A percentile compares a stretch with the other conserved stretches of the same genome.
These are phyloP conservation scores for Gastrodia elata DNA, from an alignment of 106 monocot species.

Conservation along the genomic window DNA sequence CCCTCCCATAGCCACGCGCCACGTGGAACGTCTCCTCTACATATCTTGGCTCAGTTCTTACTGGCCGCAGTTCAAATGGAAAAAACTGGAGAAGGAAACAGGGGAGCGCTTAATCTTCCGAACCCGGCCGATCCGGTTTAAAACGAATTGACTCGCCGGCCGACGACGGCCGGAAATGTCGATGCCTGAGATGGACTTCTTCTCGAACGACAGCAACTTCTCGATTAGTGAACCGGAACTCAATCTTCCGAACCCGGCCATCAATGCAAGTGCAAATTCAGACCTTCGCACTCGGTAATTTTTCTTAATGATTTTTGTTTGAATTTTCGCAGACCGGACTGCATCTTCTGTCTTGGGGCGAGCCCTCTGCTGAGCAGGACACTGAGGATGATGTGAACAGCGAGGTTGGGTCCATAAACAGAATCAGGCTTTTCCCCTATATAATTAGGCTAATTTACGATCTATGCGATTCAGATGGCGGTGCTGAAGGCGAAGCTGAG, in stretches of 20 bases:
- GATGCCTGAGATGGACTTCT: neutral
- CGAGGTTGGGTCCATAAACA: neutral
- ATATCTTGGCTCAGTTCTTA: too few relatives aligned
- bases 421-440: too few relatives aligned
- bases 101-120: neutral
- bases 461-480: neutral
- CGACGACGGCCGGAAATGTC: neutral
- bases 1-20: neutral
- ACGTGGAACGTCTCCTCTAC: neutral
- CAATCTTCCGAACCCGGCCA: neutral
- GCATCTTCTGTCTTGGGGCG: conserved; percentile 16
- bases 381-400: neutral
- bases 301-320: neutral
- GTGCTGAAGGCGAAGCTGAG: conserved; percentile 18
- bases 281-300: neutral
- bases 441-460: too few relatives aligned
- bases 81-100: neutral
- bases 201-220: neutral
- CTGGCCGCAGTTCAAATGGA: neutral
- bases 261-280: neutral
- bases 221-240: neutral
- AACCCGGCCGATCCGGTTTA: neutral
- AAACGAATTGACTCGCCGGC: neutral
- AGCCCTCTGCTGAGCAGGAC: neutral
- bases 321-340: conserved; percentile 28